Evolutionary conservation across 1,284 basidiomycete genomes (phyloP).

Genomic region (Austroboletus niveus): DNA sequence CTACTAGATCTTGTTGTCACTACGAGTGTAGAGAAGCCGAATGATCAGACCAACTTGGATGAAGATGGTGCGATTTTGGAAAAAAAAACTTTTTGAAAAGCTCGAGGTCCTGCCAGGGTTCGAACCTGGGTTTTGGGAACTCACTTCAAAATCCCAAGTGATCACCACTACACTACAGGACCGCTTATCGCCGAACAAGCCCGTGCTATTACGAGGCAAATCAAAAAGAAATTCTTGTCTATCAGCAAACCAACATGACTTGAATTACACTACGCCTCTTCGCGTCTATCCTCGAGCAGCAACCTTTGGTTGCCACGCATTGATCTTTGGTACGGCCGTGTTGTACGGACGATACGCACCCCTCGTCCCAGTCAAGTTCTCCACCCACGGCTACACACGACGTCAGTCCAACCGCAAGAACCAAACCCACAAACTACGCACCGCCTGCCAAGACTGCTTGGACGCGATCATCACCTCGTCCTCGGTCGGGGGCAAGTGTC

Average conservation of each 20-base stretch:
- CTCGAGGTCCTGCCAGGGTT: conserved; percentile 27
- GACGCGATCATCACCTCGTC: conserved; percentile 70
- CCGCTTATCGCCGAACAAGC: not conserved
- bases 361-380: conserved; percentile 89
- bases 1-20: not conserved
- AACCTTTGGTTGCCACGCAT: conserved; percentile 81
- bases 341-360: conserved; percentile 88
- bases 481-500: conserved; percentile 72
- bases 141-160: conserved; percentile 28
- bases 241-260: too few species aligned
- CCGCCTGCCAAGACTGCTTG: conserved; percentile 80
- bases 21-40: not conserved
- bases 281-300: conserved; percentile 41
- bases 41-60: not conserved
- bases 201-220: too few species aligned
- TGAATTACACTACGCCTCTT: too few species aligned
- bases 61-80: not conserved
- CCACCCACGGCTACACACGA: conserved; percentile 62
- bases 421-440: conserved; percentile 28
- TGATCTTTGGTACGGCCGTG: conserved; percentile 79
- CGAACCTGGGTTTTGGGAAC: conserved; percentile 29
- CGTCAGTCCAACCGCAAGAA: not conserved
- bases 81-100: not conserved
- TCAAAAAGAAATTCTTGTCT: too few species aligned
- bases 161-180: conserved; percentile 32